Evolutionary conservation across 805 yeast genomes (phyloP).

Genomic region (Saccharomycopsis sp.): DNA sequence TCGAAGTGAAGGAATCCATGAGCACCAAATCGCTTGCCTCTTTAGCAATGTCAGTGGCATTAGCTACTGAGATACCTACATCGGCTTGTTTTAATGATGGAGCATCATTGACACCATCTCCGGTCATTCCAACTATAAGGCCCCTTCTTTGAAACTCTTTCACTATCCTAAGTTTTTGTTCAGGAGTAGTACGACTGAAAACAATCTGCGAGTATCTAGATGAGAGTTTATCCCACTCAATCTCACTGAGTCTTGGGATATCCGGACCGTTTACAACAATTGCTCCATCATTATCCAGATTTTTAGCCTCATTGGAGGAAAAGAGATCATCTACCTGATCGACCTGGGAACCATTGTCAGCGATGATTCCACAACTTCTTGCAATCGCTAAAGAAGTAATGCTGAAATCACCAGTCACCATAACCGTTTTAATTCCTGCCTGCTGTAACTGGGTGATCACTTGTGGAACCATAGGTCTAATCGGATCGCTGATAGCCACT

Average conservation of each 20-base stretch:
- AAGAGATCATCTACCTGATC: constrained; percentile 22
- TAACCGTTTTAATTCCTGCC: constrained; percentile 37
- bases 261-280: constrained; percentile 33
- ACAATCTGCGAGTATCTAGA: constrained; percentile 40
- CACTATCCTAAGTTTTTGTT: constrained; percentile 83
- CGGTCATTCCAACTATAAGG: constrained; percentile 97
- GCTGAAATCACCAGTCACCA: constrained; percentile 51
- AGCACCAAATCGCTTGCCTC: constrained; percentile 97
- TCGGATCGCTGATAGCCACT: constrained; percentile 40
- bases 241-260: constrained; percentile 29
- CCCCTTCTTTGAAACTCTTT: constrained; percentile 83
- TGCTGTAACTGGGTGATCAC: constrained; percentile 30
- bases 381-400: constrained; percentile 47
- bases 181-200: constrained; percentile 93
- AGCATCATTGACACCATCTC: constrained; percentile 97
- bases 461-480: constrained; percentile 31
- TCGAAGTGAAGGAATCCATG: constrained; percentile 37
- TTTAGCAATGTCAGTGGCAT: constrained; percentile 95
- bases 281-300: constrained; percentile 24
- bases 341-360: constrained; percentile 24
- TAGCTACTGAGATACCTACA: constrained; percentile 91
- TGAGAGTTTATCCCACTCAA: constrained; percentile 39
- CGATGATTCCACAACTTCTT: constrained; percentile 34
- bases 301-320: no score
- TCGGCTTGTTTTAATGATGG: constrained; percentile 96